Percentiles rank a stretch among this genome's conserved stretches.
Evolutionary conservation across 306 rosid genomes (phyloP).

Genomic region (Fragaria iinumae): DNA sequence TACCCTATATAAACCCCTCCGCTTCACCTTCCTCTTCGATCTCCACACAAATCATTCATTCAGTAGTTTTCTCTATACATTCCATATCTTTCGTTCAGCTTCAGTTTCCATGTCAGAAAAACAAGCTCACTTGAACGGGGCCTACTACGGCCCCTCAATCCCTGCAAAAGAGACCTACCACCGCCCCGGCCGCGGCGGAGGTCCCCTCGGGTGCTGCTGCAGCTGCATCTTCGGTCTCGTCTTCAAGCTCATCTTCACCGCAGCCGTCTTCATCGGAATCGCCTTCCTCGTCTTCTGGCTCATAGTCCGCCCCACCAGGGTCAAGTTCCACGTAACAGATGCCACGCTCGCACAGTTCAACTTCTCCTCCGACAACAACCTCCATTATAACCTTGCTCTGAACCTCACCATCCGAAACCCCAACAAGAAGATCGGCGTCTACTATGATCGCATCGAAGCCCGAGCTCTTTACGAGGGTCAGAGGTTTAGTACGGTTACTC

Average conservation of each 20-base stretch:
- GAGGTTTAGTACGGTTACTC: conserved; percentile 22
- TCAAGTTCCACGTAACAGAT: conserved; percentile 46
- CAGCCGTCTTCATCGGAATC: conserved; percentile 27
- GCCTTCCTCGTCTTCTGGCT: conserved; percentile 43
- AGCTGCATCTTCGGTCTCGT: conserved; percentile 41
- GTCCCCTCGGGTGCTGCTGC: conserved; percentile 33
- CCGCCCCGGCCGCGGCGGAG: conserved; percentile 40
- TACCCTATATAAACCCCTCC: background rate
- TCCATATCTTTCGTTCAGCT: background rate
- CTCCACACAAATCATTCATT: background rate
- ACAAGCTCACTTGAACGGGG: conserved; percentile 57
- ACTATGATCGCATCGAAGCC: conserved; percentile 64
- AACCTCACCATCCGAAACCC: conserved; percentile 56
- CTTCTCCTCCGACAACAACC: conserved; percentile 31
- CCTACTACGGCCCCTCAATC: conserved; percentile 76
- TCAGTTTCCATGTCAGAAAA: conserved; percentile 37
- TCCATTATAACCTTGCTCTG: conserved; percentile 25
- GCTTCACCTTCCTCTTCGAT: background rate
- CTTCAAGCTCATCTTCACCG: conserved; percentile 35
- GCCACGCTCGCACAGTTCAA: conserved; percentile 58
- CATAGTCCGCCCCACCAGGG: conserved; percentile 44
- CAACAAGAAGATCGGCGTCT: conserved; percentile 58
- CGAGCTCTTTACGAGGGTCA: conserved; percentile 39
- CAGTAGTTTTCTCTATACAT: background rate
- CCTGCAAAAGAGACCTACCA: conserved; percentile 49